These are phyloP conservation scores for Sporisorium sorghi DNA, from an alignment of 1,284 basidiomycete genomes.

Conservation along the genomic window DNA sequence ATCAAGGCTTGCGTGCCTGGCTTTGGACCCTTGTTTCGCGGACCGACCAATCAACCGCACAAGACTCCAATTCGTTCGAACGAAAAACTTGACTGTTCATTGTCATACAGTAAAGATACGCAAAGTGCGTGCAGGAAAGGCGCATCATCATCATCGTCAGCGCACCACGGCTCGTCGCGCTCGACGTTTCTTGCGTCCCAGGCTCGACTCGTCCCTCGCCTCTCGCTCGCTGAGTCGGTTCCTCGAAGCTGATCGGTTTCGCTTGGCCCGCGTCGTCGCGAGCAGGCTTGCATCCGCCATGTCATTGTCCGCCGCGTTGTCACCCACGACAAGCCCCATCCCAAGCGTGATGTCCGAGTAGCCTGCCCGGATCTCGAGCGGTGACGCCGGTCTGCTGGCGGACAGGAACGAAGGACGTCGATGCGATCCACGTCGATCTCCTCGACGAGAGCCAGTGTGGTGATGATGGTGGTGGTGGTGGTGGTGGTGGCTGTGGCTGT, in stretches of 20 bases:
- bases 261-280: slow-evolving; percentile 22
- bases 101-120: neutral
- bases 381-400: slow-evolving; percentile 32
- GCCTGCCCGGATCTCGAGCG: slow-evolving; percentile 36
- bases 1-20: no score
- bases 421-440: slow-evolving; percentile 23
- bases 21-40: neutral
- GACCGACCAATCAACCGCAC: neutral
- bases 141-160: slow-evolving; percentile 6
- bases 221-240: slow-evolving; percentile 29
- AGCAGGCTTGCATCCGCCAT: slow-evolving; percentile 15
- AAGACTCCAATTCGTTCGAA: no score
- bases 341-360: slow-evolving; percentile 28
- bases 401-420: slow-evolving; percentile 41
- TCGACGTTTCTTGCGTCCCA: slow-evolving; percentile 27
- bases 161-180: slow-evolving; percentile 12
- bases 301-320: slow-evolving; percentile 14
- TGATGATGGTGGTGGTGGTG: slow-evolving; percentile 23
- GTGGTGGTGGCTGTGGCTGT: slow-evolving; percentile 21
- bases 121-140: neutral
- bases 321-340: slow-evolving; percentile 19
- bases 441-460: slow-evolving; percentile 19
- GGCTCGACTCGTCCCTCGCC: slow-evolving; percentile 13
- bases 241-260: slow-evolving; percentile 29
- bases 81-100: no score